Base-by-base conservation (phyloP, 352 stramenopile species). In the Plasmopara muralis region DNA sequence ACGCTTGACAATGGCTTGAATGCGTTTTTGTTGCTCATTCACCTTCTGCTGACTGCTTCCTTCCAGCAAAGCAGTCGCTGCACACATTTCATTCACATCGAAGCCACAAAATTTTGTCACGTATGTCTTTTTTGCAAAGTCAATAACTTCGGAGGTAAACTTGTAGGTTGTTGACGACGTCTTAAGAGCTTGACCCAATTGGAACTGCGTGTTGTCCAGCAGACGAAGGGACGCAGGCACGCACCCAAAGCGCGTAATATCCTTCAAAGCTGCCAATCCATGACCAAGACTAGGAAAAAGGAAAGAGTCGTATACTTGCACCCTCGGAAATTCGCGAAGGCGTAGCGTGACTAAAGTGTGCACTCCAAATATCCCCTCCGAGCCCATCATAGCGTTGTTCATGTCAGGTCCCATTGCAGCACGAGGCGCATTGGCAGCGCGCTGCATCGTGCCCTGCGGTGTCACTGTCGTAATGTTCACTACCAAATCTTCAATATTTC, bases 151-250 rank as follows among this genome's bases (percentile, higher is more conserved):
- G 35, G 61, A 60, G 5, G 68, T 69, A 43, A 83, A 83, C 41
- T 66, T 73, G 40, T 72, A 70, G 5, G 51, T 55, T 6, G 66
- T 43, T 6, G 62, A 74, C 1, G 65, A 70, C 4, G 77, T 75
- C 64, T 94, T 96, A 1, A 98, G 67, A 31, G 87, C 89, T 54
- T 97, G 90, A 4, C 94, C 92, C 7, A 98, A 62, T 55, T 94
- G 81, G 66, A 98, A 98, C 57, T 98, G 92, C 35, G 84, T 87
- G 64, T 98, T 97, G 68, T 98, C 94, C 39, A 98, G 62, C 31
- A 98, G 66, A 14, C 92, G 83, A 10, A 97, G 73, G 37, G 85
- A 96, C 18, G 90, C 87, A 16, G 92, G 92, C 28, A 81, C 72
- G 31, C 68, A 82, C 16, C 83, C 76, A 35, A 72, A 52, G 39